A percentile compares a stretch with the other conserved stretches of the same genome.
Conservation (phyloP, 2,329 filamentous ascomycete species). For the Penicillium decumbens region DNA sequence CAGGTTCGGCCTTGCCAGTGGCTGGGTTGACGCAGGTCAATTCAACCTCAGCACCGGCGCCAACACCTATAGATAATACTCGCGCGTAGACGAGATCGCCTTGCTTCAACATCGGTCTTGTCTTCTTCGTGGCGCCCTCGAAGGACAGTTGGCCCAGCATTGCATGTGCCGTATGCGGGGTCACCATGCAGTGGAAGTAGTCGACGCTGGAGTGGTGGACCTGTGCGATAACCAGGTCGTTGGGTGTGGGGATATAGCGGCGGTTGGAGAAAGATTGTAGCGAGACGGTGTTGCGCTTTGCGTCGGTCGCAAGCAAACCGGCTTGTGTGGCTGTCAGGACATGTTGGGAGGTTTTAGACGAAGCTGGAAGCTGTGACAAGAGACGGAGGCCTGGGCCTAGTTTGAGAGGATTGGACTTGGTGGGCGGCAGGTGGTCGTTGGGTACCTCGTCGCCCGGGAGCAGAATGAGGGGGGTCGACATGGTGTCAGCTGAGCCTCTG, state of each 20-base stretch:
- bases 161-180: conserved; percentile 58
- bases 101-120: conserved; percentile 67
- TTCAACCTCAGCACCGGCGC: conserved; percentile 81
- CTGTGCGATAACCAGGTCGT: conserved; percentile 84
- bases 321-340: conserved; percentile 33
- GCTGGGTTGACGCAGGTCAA: conserved; percentile 81
- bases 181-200: conserved; percentile 72
- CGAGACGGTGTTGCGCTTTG: conserved; percentile 38
- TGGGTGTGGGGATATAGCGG: conserved; percentile 72
- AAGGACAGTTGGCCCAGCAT: conserved; percentile 85
- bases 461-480: conserved; percentile 62
- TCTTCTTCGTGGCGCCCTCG: conserved; percentile 88
- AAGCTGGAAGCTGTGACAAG: conserved; percentile 68
- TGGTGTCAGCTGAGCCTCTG: conserved; percentile 28
- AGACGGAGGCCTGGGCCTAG: conserved; percentile 80
- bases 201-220: conserved; percentile 72
- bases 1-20: conserved; percentile 81
- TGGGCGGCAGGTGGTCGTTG: conserved; percentile 60
- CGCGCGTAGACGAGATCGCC: conserved; percentile 87
- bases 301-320: conserved; percentile 37
- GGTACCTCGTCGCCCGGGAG: conserved; percentile 78
- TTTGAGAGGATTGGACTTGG: conserved; percentile 64
- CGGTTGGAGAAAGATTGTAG: conserved; percentile 36
- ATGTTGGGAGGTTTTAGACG: conserved; percentile 51
- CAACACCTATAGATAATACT: conserved; percentile 69